phyloP scores from a whole-genome alignment of 306 rosid genomes.

The Quercus bicolor region DNA sequence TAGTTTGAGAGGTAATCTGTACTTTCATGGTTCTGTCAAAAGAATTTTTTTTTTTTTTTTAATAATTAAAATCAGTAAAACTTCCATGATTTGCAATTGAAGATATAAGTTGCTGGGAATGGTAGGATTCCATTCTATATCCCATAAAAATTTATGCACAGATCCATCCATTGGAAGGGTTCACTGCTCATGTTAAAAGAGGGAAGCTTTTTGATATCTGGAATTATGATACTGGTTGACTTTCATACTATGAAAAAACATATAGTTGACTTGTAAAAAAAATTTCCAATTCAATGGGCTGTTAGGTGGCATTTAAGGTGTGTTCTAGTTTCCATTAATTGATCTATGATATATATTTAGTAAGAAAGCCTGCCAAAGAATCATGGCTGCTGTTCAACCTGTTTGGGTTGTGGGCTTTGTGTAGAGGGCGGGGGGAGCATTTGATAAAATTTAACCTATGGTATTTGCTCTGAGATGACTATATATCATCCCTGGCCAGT shows the following conservation, averaged over 20 bases:
- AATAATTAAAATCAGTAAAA: not conserved
- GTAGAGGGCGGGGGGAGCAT: not conserved
- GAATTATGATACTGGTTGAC: not conserved
- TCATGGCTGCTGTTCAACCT: not conserved
- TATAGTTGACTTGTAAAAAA: not conserved
- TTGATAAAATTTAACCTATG: not conserved
- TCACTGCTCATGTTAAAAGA: not conserved
- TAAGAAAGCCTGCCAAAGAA: not conserved
- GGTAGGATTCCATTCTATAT: conserved; percentile 2
- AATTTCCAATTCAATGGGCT: conserved; percentile 5
- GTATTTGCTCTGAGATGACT: not conserved
- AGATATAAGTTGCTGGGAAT: not conserved
- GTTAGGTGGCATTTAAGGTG: not conserved
- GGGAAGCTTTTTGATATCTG: conserved; percentile 13
- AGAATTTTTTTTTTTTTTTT: not conserved
- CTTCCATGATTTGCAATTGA: not conserved
- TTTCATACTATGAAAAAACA: not conserved
- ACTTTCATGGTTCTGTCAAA: conserved; percentile 14
- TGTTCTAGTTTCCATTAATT: not conserved
- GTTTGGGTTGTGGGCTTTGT: not conserved
- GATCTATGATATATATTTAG: not conserved
- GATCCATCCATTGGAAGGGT: conserved; percentile 9
- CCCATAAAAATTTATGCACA: not conserved
- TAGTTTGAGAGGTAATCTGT: conserved; percentile 50
- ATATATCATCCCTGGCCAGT: not conserved